Evolutionary conservation across 805 yeast genomes (phyloP).

Genomic region (Metschnikowia aberdeeniae): DNA sequence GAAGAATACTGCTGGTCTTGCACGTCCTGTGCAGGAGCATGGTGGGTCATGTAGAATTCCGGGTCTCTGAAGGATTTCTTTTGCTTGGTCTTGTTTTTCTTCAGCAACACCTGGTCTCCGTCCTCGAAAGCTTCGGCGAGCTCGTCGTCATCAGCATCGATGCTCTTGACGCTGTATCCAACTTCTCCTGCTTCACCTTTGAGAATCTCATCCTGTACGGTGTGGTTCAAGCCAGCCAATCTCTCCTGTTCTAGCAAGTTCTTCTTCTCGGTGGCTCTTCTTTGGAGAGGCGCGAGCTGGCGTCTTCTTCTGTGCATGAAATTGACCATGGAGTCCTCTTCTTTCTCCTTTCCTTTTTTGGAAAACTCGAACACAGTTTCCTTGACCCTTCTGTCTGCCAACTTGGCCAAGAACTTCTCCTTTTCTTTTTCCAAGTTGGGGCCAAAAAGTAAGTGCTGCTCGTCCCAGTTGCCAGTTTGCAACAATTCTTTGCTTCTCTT

Average conservation of each 20-base stretch:
- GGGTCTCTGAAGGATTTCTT: conserved; percentile 68
- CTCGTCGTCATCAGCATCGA: conserved; percentile 43
- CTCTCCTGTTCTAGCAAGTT: conserved; percentile 70
- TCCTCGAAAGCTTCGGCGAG: conserved; percentile 48
- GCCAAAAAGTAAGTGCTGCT: conserved; percentile 76
- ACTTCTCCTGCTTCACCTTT: conserved; percentile 47
- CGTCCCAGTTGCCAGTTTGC: conserved; percentile 77
- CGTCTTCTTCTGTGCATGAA: conserved; percentile 83
- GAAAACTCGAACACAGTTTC: conserved; percentile 95
- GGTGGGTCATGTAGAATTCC: conserved; percentile 77
- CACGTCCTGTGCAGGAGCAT: conserved; percentile 73
- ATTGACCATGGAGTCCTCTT: conserved; percentile 65
- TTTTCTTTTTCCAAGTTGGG: conserved; percentile 71
- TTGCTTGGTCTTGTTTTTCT: conserved; percentile 26
- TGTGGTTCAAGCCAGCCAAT: conserved; percentile 67
- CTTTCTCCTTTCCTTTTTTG: conserved; percentile 41
- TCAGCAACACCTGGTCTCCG: conserved; percentile 39
- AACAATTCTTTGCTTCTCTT: conserved; percentile 78
- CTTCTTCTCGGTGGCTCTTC: conserved; percentile 66
- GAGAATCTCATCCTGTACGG: conserved; percentile 69
- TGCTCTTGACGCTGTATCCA: conserved; percentile 43
- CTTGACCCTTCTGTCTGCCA: conserved; percentile 64
- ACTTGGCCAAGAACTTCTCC: conserved; percentile 62
- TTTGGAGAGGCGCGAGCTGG: conserved; percentile 85
- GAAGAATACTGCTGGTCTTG: conserved; percentile 72